Evolutionary conservation across 78 protist genomes (phyloP), one percentile per base, ranked within the genome.

Genomic region (Dictyostelium firmibasis): DNA sequence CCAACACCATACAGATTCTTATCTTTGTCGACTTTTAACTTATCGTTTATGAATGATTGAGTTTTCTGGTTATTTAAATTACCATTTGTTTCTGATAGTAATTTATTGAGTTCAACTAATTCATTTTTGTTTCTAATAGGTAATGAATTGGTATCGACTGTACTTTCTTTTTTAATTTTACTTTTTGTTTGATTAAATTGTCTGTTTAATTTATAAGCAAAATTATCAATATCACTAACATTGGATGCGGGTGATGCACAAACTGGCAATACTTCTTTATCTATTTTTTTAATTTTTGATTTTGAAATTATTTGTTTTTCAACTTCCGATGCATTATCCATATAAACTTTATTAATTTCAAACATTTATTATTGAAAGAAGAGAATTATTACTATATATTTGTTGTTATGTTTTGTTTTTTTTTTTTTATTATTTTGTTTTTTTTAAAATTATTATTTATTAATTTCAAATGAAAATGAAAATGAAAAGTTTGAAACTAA

Each of bases 311-410:
- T 64, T 5, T 64, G 8, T 64, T 14, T 64, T 64, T 64, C 74
- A 8, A 7, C 27, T n/a, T 64, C 33, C 25, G 74, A 25, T 64
- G 74, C 74, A 64, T 64, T 64, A 25, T 23, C 31, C 31, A 64
- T 64, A 64, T 64, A n/a, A 64, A 64, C 25, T 64, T 64, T 64
- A 64, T 64, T 64, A 64, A 64, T 64, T 64, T 64, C 74, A 64
- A 64, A 64, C 74, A 64, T 64, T 64, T 64, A 60, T 20, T 47
- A 1, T 50, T 50, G 10, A 44, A 44, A 8, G 13, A 44, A 44
- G 13, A 10, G 13, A 44, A 44, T 44, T 44, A 44, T 44, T 44
- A 9, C 7, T 8, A 44, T n/a, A n/a, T n/a, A n/a, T n/a, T n/a
- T n/a, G n/a, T 44, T 44, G 7, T 44, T 9, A 44, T 44, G 4